A percentile compares a stretch with the other conserved stretches of the same genome.
Conservation (phyloP, 164 flowering plant genomes). For the Tetracentron sinense region DNA sequence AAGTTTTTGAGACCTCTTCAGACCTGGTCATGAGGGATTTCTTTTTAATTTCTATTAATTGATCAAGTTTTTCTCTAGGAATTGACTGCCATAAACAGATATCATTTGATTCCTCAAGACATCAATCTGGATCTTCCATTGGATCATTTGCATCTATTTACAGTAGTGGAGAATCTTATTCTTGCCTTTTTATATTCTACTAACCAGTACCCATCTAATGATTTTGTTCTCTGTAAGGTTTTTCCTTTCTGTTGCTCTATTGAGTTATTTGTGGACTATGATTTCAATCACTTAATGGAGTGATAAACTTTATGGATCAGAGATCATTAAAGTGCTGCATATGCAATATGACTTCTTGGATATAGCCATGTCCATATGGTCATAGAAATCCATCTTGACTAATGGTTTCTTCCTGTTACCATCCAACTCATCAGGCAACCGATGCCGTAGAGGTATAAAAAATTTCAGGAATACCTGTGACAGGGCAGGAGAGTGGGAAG, state of each 20-base stretch:
- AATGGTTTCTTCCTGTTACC: too few relatives aligned
- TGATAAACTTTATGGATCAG: too few relatives aligned
- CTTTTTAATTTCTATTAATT: conserved; percentile 18
- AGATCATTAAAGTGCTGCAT: too few relatives aligned
- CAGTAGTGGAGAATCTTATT: not conserved
- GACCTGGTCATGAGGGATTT: conserved; percentile 1
- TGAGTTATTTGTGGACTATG: not conserved
- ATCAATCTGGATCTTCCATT: conserved; percentile 21
- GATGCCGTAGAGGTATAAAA: too few relatives aligned
- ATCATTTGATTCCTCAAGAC: conserved; percentile 31
- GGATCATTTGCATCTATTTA: conserved; percentile 15
- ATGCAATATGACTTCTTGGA: too few relatives aligned
- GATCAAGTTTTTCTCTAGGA: conserved; percentile 7
- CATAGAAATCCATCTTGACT: too few relatives aligned
- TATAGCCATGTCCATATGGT: too few relatives aligned
- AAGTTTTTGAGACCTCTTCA: conserved; percentile 16
- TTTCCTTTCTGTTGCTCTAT: not conserved
- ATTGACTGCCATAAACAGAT: conserved; percentile 33
- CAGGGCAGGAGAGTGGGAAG: too few relatives aligned
- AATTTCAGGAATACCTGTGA: too few relatives aligned
- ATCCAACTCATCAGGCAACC: too few relatives aligned
- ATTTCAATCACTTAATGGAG: too few relatives aligned
- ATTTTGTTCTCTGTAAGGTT: not conserved
- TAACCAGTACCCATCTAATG: not conserved
- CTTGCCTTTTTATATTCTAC: not conserved